Percentiles rank a stretch among this genome's conserved stretches.
Conservation (phyloP, 441 rosid genomes). For the Omphalea diandra region DNA sequence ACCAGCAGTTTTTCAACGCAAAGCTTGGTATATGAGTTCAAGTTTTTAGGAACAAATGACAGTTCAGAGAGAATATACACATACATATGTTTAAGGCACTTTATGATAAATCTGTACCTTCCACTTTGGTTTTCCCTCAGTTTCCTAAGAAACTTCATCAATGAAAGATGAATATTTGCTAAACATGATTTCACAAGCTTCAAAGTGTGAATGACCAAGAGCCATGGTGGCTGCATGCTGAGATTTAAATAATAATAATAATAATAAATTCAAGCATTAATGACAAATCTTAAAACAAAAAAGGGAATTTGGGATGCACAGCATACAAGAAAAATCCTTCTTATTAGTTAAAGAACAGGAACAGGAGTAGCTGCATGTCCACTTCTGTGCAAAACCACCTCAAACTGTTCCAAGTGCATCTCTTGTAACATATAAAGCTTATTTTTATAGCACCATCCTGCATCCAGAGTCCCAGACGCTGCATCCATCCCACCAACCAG, state of each 20-base stretch:
- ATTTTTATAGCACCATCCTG: background rate
- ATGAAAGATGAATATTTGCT: slow-evolving; percentile 86
- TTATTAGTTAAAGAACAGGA: background rate
- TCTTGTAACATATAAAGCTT: background rate
- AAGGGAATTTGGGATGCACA: background rate
- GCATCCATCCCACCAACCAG: background rate
- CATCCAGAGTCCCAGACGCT: no score
- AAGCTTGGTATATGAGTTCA: no score
- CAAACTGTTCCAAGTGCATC: slow-evolving; percentile 1
- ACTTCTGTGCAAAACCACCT: slow-evolving; percentile 5
- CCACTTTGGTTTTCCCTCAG: slow-evolving; percentile 98
- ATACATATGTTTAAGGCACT: slow-evolving; percentile 6
- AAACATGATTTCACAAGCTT: slow-evolving; percentile 97
- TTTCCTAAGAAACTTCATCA: slow-evolving; percentile 93
- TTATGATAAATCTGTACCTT: slow-evolving; percentile 54
- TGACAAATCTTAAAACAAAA: slow-evolving; percentile 17
- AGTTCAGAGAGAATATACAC: background rate
- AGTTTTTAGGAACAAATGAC: slow-evolving; percentile 9
- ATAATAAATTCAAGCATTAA: slow-evolving; percentile 27
- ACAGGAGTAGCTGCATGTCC: background rate
- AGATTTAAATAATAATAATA: slow-evolving; percentile 29
- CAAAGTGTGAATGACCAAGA: slow-evolving; percentile 98
- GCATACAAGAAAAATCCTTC: slow-evolving; percentile 9
- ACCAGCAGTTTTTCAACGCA: background rate
- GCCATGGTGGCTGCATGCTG: slow-evolving; percentile 99